These are phyloP conservation scores for Aspergillus incahuasiensis DNA, from an alignment of 495 filamentous ascomycete genomes.

Conservation along the genomic window DNA sequence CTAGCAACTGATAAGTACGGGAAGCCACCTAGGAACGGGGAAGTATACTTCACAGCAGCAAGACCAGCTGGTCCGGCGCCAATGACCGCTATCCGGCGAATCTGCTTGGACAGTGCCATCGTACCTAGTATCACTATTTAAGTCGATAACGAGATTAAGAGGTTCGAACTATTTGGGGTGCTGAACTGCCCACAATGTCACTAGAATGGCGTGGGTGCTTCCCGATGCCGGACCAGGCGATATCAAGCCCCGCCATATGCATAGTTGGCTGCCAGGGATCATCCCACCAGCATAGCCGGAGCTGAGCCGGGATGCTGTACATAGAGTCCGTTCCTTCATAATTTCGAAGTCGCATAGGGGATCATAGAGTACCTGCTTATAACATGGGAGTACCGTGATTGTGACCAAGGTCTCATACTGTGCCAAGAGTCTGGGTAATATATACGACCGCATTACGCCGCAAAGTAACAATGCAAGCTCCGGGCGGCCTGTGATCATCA, in stretches of 20 bases:
- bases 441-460: conserved; percentile 22
- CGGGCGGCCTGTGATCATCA: neutral
- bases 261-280: neutral
- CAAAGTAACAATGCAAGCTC: conserved; percentile 1
- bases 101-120: conserved; percentile 23
- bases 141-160: neutral
- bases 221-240: neutral
- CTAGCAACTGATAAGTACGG: conserved; percentile 33
- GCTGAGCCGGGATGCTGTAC: neutral
- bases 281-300: neutral
- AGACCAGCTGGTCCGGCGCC: conserved; percentile 46
- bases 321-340: too few relatives aligned
- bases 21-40: neutral
- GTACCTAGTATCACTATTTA: neutral
- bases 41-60: conserved; percentile 36
- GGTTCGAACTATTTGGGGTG: neutral
- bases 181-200: neutral
- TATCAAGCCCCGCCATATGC: neutral
- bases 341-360: too few relatives aligned
- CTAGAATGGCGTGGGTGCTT: neutral
- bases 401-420: neutral
- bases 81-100: conserved; percentile 40
- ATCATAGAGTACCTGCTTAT: neutral
- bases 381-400: neutral
- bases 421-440: conserved; percentile 9